phyloP scores from a whole-genome alignment of 179 eudicot species.

The Spinacia oleracea region DNA sequence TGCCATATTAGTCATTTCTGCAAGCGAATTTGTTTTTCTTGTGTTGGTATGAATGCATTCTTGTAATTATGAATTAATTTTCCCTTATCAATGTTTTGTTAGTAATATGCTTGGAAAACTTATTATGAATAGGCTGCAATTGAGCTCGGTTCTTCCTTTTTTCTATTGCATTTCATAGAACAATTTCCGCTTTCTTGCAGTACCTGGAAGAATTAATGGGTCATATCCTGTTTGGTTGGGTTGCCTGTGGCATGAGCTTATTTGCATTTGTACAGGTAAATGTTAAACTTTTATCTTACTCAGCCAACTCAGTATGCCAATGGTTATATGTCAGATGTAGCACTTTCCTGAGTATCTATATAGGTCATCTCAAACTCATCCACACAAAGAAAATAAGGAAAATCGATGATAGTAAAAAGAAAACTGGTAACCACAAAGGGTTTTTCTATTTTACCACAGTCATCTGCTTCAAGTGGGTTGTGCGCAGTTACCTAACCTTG shows the following conservation, averaged over 20 bases:
- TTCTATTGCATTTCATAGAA: neutral
- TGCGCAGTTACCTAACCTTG: slow-evolving; percentile 11
- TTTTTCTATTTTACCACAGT: neutral
- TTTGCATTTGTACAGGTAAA: slow-evolving; percentile 82
- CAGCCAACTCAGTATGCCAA: neutral
- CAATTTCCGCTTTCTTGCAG: slow-evolving; percentile 40
- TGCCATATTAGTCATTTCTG: neutral
- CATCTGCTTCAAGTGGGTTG: neutral
- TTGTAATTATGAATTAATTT: neutral
- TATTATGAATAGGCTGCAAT: neutral
- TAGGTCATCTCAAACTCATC: neutral
- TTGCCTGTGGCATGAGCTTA: slow-evolving; percentile 82
- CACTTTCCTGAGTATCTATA: too few relatives aligned
- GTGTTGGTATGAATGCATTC: slow-evolving; percentile 1
- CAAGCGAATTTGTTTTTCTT: neutral
- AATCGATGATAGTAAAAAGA: neutral
- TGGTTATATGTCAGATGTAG: neutral
- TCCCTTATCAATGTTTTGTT: neutral
- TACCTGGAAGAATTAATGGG: slow-evolving; percentile 89
- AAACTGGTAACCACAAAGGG: neutral
- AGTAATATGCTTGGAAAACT: neutral
- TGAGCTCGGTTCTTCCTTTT: neutral
- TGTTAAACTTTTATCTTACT: neutral
- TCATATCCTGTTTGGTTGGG: slow-evolving; percentile 77
- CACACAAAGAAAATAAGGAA: neutral